Base-by-base conservation (phyloP, 257 asterid genomes). In the Linaria vulgaris region DNA sequence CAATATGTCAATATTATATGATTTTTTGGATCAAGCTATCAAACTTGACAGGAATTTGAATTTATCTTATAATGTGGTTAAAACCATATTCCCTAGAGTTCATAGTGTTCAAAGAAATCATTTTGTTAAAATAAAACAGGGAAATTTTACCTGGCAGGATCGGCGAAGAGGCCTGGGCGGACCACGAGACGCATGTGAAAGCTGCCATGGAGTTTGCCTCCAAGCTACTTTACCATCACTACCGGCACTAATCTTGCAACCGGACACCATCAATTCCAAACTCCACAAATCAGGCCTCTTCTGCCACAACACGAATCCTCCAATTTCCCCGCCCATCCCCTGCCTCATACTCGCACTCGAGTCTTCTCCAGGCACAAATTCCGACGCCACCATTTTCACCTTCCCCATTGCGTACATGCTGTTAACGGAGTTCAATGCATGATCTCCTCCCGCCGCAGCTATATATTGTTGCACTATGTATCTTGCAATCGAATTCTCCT, bases 201-300 rank as follows among this genome's bases (percentile, higher is more conserved):
- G 77, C 51, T 89, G 97, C 97, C 99, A 92, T 0, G 99, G 97
- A 6, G 95, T 92, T 62, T 92, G 94, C 31, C 95, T 73, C 99
- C 99, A 92, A 0, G 95, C 95, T 57, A 85, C 82, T 72, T 82
- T 89, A 0, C 96, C 99, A 56, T 92, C 90, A 56, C 99, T 83
- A 0, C 97, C 99, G 14, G 97, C 96, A 61, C 91, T 82, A 49
- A 89, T 79, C 70, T 92, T 92, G 49, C 71, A 78, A 7, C 88
- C 99, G 0, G 94, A 78, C 65, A 92, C 90, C 66, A 87, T 79
- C 43, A 92, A 46, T 50, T 92, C 99, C 52, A 92, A 72, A 58
- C 95, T 82, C 99, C 99, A 92, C 53, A 87, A 74, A 65, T 84
- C 87, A 1, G 96, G 99, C 50, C 76, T 68, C 44, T 85, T 89